phyloP scores from a whole-genome alignment of 305 asterid genomes.

The Salvia sclarea region DNA sequence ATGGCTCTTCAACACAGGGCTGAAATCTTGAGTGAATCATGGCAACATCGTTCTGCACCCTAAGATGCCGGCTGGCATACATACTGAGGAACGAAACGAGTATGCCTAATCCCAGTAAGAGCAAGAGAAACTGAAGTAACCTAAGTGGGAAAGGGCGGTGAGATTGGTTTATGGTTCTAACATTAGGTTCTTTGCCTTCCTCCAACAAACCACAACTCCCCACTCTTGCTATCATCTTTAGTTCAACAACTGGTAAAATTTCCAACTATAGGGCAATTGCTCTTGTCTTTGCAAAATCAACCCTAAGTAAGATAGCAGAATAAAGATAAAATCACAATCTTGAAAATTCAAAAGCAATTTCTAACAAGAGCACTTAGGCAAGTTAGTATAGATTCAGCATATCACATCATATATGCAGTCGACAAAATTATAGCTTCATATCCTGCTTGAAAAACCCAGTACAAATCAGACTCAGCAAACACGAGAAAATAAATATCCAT shows the following conservation, averaged over 20 bases:
- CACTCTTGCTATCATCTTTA: slow-evolving; percentile 46
- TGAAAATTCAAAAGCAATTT: neutral
- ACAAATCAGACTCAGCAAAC: slow-evolving; percentile 2
- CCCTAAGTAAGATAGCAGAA: slow-evolving; percentile 4
- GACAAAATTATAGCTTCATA: neutral
- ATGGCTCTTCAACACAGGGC: slow-evolving; percentile 48
- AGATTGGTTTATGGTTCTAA: slow-evolving; percentile 42
- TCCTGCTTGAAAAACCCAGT: neutral
- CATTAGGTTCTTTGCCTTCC: slow-evolving; percentile 56
- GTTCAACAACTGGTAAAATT: slow-evolving; percentile 13
- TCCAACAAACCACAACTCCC: slow-evolving; percentile 67
- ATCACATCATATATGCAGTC: neutral
- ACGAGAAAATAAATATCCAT: slow-evolving; percentile 21
- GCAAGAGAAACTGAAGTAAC: slow-evolving; percentile 58
- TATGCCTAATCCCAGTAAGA: slow-evolving; percentile 66
- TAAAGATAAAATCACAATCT: slow-evolving; percentile 18
- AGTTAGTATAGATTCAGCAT: neutral
- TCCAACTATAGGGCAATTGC: slow-evolving; percentile 13
- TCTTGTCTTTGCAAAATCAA: slow-evolving; percentile 26
- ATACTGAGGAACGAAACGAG: slow-evolving; percentile 60
- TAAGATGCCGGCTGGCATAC: slow-evolving; percentile 54
- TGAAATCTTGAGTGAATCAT: slow-evolving; percentile 42
- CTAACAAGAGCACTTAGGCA: neutral
- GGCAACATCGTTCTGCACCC: slow-evolving; percentile 49
- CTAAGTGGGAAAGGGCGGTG: slow-evolving; percentile 61